Evolutionary conservation across 2,329 filamentous ascomycete genomes (phyloP).

Genomic region (Microascus cirrosus): DNA sequence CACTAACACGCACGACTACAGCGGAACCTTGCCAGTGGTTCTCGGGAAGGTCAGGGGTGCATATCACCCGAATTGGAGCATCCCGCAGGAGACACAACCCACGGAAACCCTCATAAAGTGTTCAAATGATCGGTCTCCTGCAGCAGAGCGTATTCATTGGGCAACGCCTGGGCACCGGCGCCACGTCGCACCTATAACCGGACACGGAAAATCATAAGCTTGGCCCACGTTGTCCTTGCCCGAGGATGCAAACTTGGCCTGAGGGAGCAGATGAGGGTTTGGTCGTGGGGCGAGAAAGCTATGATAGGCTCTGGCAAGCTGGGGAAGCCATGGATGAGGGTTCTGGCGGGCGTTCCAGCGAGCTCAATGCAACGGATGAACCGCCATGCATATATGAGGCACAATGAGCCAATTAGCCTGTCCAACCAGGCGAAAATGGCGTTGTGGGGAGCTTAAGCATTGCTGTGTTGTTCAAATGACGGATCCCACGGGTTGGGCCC

Average conservation of each 20-base stretch:
- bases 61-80: neutral
- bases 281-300: neutral
- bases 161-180: neutral
- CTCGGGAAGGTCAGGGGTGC: slow-evolving; percentile 3
- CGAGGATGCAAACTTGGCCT: neutral
- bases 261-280: neutral
- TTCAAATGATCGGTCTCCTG: slow-evolving; percentile 3
- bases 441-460: neutral
- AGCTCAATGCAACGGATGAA: neutral
- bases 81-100: neutral
- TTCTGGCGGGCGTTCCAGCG: neutral
- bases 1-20: neutral
- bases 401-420: neutral
- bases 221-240: neutral
- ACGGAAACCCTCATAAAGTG: neutral
- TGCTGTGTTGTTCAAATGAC: neutral
- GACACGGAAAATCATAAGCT: neutral
- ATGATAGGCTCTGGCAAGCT: neutral
- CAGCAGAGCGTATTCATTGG: neutral
- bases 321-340: neutral
- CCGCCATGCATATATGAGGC: neutral
- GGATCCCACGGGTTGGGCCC: neutral
- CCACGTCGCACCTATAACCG: slow-evolving; percentile 3
- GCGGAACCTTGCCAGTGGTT: neutral
- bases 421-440: neutral